These are phyloP conservation scores for Nemania diffusa DNA, from an alignment of 2,329 filamentous ascomycete genomes.

Conservation along the genomic window DNA sequence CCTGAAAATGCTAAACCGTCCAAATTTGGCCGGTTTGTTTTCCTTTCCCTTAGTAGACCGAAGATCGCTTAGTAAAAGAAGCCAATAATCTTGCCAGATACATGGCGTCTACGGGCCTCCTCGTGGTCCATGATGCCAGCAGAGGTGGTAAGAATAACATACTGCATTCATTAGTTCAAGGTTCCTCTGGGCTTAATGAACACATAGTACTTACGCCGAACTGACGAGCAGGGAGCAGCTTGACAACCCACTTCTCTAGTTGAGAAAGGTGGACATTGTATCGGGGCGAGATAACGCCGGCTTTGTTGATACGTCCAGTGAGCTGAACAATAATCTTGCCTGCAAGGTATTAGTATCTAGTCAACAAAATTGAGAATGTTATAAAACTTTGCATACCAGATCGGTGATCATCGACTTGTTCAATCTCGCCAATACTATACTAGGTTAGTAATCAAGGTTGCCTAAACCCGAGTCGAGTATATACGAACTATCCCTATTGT, in stretches of 20 bases:
- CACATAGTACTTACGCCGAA: conserved; percentile 69
- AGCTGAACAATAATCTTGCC: conserved; percentile 99
- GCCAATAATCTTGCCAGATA: conserved; percentile 98
- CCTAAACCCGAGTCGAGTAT: conserved; percentile 59
- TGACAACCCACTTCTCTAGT: conserved; percentile 99
- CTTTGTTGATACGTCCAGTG: conserved; percentile 99
- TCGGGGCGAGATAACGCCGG: conserved; percentile 97
- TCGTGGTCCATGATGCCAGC: conserved; percentile 99
- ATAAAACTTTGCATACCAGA: conserved; percentile 63
- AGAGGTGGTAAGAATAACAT: conserved; percentile 98
- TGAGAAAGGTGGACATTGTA: conserved; percentile 99
- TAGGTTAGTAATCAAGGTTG: conserved; percentile 2
- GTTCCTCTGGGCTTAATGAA: not conserved
- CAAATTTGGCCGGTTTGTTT: conserved; percentile 5
- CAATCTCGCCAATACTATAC: conserved; percentile 88
- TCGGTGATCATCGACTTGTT: conserved; percentile 99
- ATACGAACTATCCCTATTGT: conserved; percentile 37
- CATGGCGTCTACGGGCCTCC: conserved; percentile 98
- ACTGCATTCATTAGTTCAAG: conserved; percentile 51
- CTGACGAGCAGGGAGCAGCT: conserved; percentile 98
- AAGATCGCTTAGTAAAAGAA: conserved; percentile 88
- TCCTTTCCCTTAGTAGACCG: conserved; percentile 18
- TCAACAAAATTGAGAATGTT: not conserved
- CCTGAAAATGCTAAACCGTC: conserved; percentile 47
- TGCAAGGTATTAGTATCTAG: conserved; percentile 5